These are phyloP conservation scores for Tetradesmus lagerheimii DNA, from an alignment of 139 green algal species.

Conservation along the genomic window DNA sequence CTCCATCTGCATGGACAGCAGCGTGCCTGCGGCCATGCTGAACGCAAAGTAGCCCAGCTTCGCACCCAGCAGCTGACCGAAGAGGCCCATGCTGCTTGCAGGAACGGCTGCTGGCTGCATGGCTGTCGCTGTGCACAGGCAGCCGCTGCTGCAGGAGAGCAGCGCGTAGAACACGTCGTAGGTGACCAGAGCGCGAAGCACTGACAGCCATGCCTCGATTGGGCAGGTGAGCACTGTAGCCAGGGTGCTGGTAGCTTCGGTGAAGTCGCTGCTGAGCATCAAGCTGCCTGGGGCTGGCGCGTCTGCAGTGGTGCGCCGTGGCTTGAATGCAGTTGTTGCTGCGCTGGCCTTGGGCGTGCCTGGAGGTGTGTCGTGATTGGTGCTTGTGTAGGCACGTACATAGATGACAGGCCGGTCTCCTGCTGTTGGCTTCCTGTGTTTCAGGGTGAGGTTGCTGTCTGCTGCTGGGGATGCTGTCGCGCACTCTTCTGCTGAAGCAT, in stretches of 20 bases:
- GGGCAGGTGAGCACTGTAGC: not conserved
- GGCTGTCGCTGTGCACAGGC: not conserved
- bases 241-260: not conserved
- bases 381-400: not conserved
- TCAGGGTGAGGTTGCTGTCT: not conserved
- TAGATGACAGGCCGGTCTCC: not conserved
- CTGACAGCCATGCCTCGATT: not conserved
- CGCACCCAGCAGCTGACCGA: not conserved
- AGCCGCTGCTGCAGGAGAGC: constrained; percentile 3
- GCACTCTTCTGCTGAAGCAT: not conserved
- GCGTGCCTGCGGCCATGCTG: not conserved
- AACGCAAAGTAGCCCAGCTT: constrained; percentile 5
- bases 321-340: not conserved
- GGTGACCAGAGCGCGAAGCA: not conserved
- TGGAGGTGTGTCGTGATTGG: not conserved
- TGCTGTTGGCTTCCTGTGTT: not conserved
- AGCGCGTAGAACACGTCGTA: constrained; percentile 1
- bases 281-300: not conserved
- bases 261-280: constrained; percentile 1
- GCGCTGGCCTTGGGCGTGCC: not conserved
- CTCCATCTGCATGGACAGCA: constrained; percentile 31
- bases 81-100: not conserved
- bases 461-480: not conserved
- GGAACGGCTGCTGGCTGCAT: not conserved
- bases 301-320: not conserved